Evolutionary conservation across 2,329 filamentous ascomycete species (phyloP).

Genomic region (Colletotrichum tropicicola): DNA sequence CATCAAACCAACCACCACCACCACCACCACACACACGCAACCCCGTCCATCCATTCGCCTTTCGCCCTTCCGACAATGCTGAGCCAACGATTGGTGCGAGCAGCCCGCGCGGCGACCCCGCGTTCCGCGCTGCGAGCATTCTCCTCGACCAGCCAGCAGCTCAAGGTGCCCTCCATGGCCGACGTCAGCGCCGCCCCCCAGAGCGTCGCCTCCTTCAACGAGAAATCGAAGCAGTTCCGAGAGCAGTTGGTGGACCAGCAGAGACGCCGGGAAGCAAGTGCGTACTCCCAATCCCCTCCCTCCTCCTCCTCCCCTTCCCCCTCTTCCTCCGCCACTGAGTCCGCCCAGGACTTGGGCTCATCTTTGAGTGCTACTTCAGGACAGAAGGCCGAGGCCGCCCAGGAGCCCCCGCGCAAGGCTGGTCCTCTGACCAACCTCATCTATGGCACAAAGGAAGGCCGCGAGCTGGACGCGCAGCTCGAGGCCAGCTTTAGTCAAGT

Average conservation of each 20-base stretch:
- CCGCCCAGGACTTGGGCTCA: constrained; percentile 65
- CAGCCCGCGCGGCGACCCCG: constrained; percentile 51
- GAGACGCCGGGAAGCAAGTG: constrained; percentile 89
- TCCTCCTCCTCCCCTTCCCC: constrained; percentile 42
- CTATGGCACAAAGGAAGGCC: constrained; percentile 95
- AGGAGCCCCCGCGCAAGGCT: constrained; percentile 71
- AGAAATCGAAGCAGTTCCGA: constrained; percentile 87
- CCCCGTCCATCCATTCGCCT: constrained; percentile 4
- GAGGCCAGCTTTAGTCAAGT: constrained; percentile 96
- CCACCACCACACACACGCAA: too few relatives aligned
- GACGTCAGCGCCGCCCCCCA: constrained; percentile 77
- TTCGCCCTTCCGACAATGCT: constrained; percentile 54
- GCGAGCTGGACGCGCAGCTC: constrained; percentile 93
- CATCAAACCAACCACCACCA: neutral
- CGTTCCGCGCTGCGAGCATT: constrained; percentile 64
- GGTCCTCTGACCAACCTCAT: constrained; percentile 86
- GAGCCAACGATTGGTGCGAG: constrained; percentile 59
- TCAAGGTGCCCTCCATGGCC: constrained; percentile 78
- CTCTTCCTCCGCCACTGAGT: constrained; percentile 53
- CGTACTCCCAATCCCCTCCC: constrained; percentile 49
- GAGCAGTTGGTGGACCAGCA: constrained; percentile 80
- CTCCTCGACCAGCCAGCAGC: constrained; percentile 58
- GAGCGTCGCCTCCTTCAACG: constrained; percentile 79
- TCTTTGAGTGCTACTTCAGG: constrained; percentile 69
- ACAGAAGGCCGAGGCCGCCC: constrained; percentile 63